Percentiles rank a stretch among this genome's conserved stretches.
Evolutionary conservation across 805 yeast genomes (phyloP).

Genomic region (Zygotorulaspora florentina): DNA sequence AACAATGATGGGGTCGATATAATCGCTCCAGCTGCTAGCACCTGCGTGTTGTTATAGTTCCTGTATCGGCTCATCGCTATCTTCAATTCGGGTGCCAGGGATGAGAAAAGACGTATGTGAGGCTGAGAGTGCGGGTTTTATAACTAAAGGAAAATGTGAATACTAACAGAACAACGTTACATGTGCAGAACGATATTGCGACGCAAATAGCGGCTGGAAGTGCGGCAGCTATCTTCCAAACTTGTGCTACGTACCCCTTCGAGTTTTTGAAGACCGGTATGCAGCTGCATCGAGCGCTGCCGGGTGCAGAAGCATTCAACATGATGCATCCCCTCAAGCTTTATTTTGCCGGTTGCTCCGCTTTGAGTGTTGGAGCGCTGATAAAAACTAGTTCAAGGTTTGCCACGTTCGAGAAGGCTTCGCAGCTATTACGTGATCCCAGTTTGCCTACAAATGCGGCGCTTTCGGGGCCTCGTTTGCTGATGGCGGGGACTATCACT

Average conservation of each 20-base stretch:
- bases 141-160: neutral
- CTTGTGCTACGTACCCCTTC: constrained; percentile 65
- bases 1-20: too few species aligned
- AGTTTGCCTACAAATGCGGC: constrained; percentile 53
- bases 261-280: constrained; percentile 64
- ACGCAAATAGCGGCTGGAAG: constrained; percentile 29
- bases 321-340: constrained; percentile 34
- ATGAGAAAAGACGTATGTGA: constrained; percentile 12
- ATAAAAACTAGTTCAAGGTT: constrained; percentile 72
- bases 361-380: constrained; percentile 69
- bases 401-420: constrained; percentile 67
- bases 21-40: too few species aligned
- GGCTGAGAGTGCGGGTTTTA: neutral
- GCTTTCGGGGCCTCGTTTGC: constrained; percentile 72
- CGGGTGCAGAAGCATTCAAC: constrained; percentile 33
- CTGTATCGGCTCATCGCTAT: too few species aligned
- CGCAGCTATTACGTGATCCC: constrained; percentile 46
- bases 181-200: constrained; percentile 8
- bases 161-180: constrained; percentile 6
- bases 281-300: constrained; percentile 49
- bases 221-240: constrained; percentile 58
- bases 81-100: neutral
- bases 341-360: constrained; percentile 60
- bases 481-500: constrained; percentile 79
- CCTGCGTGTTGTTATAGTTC: too few species aligned